These are phyloP conservation scores for Diplodia mutila DNA, from an alignment of 2,329 filamentous ascomycete genomes.

Conservation along the genomic window DNA sequence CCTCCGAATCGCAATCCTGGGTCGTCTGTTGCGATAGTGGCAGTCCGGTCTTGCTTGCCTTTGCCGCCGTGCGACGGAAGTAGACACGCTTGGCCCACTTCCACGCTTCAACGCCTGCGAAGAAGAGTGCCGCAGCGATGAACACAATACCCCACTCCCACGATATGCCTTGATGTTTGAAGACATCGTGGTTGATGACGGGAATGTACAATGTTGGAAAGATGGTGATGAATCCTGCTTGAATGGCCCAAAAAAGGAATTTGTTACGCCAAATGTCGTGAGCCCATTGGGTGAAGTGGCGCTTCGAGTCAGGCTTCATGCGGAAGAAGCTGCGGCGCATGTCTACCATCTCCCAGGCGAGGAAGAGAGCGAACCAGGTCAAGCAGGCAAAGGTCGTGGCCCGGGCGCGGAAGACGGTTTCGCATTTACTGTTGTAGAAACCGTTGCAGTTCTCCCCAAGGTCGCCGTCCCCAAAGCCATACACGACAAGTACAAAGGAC, in stretches of 20 bases:
- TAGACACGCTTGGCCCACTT: slow-evolving; percentile 66
- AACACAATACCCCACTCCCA: slow-evolving; percentile 75
- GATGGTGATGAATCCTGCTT: slow-evolving; percentile 50
- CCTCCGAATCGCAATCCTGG: not conserved
- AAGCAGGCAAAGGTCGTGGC: slow-evolving; percentile 51
- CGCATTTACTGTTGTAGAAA: slow-evolving; percentile 57
- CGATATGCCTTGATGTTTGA: slow-evolving; percentile 66
- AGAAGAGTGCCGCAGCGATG: slow-evolving; percentile 63
- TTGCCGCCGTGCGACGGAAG: slow-evolving; percentile 31
- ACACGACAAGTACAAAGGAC: slow-evolving; percentile 67
- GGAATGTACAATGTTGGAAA: slow-evolving; percentile 66
- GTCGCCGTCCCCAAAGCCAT: slow-evolving; percentile 63
- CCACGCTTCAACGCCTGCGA: slow-evolving; percentile 66
- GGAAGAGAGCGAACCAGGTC: slow-evolving; percentile 50
- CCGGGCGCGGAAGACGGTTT: slow-evolving; percentile 61
- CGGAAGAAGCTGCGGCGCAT: slow-evolving; percentile 51
- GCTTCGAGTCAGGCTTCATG: slow-evolving; percentile 47
- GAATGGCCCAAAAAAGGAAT: slow-evolving; percentile 58
- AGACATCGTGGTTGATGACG: slow-evolving; percentile 66
- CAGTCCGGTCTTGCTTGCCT: not conserved
- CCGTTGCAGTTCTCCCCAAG: slow-evolving; percentile 67
- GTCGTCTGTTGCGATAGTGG: not conserved
- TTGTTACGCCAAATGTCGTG: slow-evolving; percentile 71
- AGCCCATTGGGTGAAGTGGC: slow-evolving; percentile 59
- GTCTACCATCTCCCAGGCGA: slow-evolving; percentile 54